phyloP scores from a whole-genome alignment of 176 grass and related monocot genomes.

The Oryza brachyantha region DNA sequence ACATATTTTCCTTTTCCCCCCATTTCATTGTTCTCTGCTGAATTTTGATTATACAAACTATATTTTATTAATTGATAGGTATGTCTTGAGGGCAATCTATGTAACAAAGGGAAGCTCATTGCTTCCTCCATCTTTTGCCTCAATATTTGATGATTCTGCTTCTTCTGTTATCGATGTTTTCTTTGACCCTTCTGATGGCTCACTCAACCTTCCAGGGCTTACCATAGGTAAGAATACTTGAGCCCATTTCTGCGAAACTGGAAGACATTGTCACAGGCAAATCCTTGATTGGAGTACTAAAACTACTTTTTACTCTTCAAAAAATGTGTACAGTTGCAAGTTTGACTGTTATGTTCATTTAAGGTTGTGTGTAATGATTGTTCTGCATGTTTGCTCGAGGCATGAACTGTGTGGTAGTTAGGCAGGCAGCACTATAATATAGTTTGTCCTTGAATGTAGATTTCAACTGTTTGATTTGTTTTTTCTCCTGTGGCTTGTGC shows the following conservation, averaged over 20 bases:
- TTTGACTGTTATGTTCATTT: slow-evolving; percentile 24
- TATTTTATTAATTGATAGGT: slow-evolving; percentile 49
- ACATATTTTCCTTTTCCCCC: slow-evolving; percentile 1
- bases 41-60: slow-evolving; percentile 10
- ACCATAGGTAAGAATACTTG: slow-evolving; percentile 61
- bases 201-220: slow-evolving; percentile 72
- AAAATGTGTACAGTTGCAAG: slow-evolving; percentile 17
- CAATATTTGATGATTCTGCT: slow-evolving; percentile 84
- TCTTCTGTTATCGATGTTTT: slow-evolving; percentile 94
- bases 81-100: slow-evolving; percentile 75
- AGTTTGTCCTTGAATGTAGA: neutral
- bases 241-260: slow-evolving; percentile 1
- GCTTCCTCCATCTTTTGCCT: slow-evolving; percentile 88
- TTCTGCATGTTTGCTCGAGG: slow-evolving; percentile 1
- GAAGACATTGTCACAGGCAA: neutral
- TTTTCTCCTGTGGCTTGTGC: slow-evolving; percentile 20
- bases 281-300: neutral
- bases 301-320: slow-evolving; percentile 19
- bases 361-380: neutral
- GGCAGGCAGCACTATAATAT: slow-evolving; percentile 17
- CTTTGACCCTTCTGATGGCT: slow-evolving; percentile 90
- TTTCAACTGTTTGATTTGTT: slow-evolving; percentile 18
- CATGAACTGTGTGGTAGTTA: slow-evolving; percentile 1
- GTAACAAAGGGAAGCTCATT: slow-evolving; percentile 72
- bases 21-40: neutral